phyloP scores from a whole-genome alignment of 2,329 filamentous ascomycete species.

The Penicillium thymicola region DNA sequence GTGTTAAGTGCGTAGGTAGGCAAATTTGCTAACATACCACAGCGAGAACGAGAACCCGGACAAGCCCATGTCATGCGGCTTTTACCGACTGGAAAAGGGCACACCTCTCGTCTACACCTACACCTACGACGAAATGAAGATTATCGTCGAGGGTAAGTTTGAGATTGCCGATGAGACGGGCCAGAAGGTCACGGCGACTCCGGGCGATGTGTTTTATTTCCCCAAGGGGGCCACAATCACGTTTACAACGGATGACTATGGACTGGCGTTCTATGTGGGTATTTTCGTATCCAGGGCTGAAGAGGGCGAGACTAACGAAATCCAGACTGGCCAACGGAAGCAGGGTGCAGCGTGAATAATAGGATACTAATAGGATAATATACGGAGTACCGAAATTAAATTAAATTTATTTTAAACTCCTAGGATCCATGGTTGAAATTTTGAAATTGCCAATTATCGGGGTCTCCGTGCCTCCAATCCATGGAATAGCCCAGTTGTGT shows the following conservation, averaged over 20 bases:
- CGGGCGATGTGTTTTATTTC: slow-evolving; percentile 68
- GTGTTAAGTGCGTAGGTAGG: background rate
- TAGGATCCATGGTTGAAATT: background rate
- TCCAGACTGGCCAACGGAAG: slow-evolving; percentile 32
- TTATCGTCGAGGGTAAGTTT: slow-evolving; percentile 66
- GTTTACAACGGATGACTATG: slow-evolving; percentile 60
- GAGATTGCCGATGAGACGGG: slow-evolving; percentile 63
- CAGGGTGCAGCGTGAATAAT: slow-evolving; percentile 24
- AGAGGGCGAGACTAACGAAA: slow-evolving; percentile 4
- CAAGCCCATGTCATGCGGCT: slow-evolving; percentile 60
- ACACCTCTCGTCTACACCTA: slow-evolving; percentile 66
- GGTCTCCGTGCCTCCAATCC: slow-evolving; percentile 14
- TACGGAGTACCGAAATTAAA: background rate
- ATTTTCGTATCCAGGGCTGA: background rate
- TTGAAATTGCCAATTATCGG: slow-evolving; percentile 8
- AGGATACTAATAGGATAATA: background rate
- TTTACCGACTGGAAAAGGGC: slow-evolving; percentile 67
- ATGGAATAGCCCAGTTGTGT: slow-evolving; percentile 12
- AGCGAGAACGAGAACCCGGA: slow-evolving; percentile 55
- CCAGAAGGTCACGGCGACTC: slow-evolving; percentile 54
- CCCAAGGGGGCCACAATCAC: slow-evolving; percentile 65
- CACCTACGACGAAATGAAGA: slow-evolving; percentile 71
- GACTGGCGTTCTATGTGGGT: slow-evolving; percentile 57
- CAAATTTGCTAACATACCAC: background rate
- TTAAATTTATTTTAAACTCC: background rate